These are phyloP conservation scores for Penicillium cinerascens DNA, from an alignment of 495 filamentous ascomycete species.

Conservation along the genomic window DNA sequence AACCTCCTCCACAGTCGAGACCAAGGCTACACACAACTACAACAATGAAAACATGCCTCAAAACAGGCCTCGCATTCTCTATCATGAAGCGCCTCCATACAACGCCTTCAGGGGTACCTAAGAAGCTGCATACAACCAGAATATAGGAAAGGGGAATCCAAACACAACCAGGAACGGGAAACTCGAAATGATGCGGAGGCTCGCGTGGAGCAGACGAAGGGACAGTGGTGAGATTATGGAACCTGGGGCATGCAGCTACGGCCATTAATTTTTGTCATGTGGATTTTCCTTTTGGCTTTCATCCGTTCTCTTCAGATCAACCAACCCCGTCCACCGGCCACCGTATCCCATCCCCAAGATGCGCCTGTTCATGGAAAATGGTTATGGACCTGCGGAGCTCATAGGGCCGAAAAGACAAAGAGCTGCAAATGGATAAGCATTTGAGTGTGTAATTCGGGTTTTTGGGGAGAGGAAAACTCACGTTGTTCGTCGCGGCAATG, in stretches of 20 bases:
- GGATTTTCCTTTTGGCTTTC: constrained; percentile 12
- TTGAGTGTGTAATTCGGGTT: neutral
- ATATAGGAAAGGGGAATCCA: constrained; percentile 2
- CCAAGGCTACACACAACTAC: neutral
- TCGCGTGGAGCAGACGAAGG: constrained; percentile 2
- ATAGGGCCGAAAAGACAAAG: constrained; percentile 98
- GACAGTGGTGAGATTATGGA: constrained; percentile 24
- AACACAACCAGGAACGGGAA: constrained; percentile 2
- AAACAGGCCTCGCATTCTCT: constrained; percentile 28
- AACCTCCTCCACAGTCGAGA: no score
- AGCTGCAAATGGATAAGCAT: constrained; percentile 45
- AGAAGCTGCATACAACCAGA: constrained; percentile 16
- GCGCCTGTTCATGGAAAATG: constrained; percentile 28
- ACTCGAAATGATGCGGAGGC: neutral
- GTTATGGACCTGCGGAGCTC: constrained; percentile 35
- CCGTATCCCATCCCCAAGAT: constrained; percentile 21
- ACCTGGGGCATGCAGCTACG: constrained; percentile 27
- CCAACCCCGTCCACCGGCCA: constrained; percentile 17
- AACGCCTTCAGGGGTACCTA: constrained; percentile 21
- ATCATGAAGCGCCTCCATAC: constrained; percentile 23
- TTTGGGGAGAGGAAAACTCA: constrained; percentile 53
- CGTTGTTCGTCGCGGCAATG: constrained; percentile 98
- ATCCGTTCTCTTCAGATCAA: constrained; percentile 13
- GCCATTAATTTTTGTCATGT: constrained; percentile 16
- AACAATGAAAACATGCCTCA: constrained; percentile 15